Base-by-base conservation (phyloP, 345 rosid genomes). In the Citrus australasica region DNA sequence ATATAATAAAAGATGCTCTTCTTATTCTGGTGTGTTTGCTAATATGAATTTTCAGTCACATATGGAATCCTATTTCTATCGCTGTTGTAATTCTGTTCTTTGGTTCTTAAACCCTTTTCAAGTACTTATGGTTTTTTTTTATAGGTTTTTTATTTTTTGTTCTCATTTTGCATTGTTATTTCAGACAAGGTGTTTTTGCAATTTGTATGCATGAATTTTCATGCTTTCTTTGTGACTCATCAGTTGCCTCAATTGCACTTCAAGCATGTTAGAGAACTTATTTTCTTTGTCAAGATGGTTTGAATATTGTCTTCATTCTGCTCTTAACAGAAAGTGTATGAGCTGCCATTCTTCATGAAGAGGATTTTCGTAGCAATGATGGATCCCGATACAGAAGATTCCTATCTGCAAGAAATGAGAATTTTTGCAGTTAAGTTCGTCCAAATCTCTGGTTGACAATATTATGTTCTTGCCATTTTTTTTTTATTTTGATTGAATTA, bases 361-460 rank as follows among this genome's bases (percentile, higher is more conserved):
- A 92, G 93, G 77, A 81, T 86, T 58, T 85, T 94, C 64, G 83
- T 71, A 65, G 86, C 81, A 53, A 79, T 94, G 83, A 90, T 94
- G 94, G 97, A 94, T 88, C 94, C 98, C 21, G 97, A 93, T 85
- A 72, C 83, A 9, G 85, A 85, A 69, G 80, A 79, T 55, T 79
- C 87, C 13, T 83, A 85, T 79, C 82, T 92, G 80, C 80, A 81
- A 25, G 94, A 90, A 83, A 88, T 90, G 76, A 94, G 95, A 73
- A 79, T 91, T 77, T 80, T 92, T 82, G 97, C 93, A 75, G 98
- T 91, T 92, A 87, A 85, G 92, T 83, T 76, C 72, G 25, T 72
- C 74, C 67, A 32, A 25, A 75, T 68, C 16, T 62, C 16, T 22
- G 19, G 25, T 76, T 33, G 35, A 56, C 46, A 9, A 16, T 51